These are phyloP conservation scores for Mitragyna speciosa DNA, from an alignment of 257 asterid species.

Conservation along the genomic window DNA sequence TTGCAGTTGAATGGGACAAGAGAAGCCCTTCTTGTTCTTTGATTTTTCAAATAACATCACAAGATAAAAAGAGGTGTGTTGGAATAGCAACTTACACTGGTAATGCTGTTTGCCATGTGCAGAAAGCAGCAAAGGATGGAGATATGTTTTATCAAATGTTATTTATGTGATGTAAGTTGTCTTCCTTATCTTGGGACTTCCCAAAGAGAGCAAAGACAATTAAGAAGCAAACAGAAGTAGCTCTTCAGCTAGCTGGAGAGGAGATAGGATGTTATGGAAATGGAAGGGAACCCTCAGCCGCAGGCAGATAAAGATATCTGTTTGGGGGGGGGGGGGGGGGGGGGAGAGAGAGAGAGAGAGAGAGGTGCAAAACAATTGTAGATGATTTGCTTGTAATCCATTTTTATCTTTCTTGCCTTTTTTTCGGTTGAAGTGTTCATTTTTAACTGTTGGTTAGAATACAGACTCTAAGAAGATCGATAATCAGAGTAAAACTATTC, in stretches of 20 bases:
- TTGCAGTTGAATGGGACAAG: neutral
- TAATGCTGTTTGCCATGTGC: slow-evolving; percentile 13
- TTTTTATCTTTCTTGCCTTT: neutral
- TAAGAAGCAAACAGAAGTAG: slow-evolving; percentile 1
- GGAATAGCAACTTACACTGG: neutral
- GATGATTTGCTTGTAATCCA: neutral
- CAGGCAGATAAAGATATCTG: neutral
- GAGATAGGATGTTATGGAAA: neutral
- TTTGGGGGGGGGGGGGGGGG: too few relatives aligned
- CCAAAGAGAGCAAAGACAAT: neutral
- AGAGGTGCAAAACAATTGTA: neutral
- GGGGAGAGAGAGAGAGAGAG: too few relatives aligned
- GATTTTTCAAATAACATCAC: neutral
- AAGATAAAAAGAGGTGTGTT: neutral
- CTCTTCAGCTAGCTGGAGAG: neutral
- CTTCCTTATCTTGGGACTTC: neutral
- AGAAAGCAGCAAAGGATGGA: neutral
- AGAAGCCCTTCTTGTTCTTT: neutral
- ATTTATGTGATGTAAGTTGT: neutral
- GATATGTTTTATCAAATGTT: neutral
- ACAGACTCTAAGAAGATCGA: too few relatives aligned
- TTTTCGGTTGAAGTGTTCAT: too few relatives aligned
- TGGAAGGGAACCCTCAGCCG: neutral
- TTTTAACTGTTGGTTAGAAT: too few relatives aligned
- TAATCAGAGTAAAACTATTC: too few relatives aligned